These are phyloP conservation scores for Dovyalis caffra DNA, from an alignment of 345 rosid genomes.

Conservation along the genomic window DNA sequence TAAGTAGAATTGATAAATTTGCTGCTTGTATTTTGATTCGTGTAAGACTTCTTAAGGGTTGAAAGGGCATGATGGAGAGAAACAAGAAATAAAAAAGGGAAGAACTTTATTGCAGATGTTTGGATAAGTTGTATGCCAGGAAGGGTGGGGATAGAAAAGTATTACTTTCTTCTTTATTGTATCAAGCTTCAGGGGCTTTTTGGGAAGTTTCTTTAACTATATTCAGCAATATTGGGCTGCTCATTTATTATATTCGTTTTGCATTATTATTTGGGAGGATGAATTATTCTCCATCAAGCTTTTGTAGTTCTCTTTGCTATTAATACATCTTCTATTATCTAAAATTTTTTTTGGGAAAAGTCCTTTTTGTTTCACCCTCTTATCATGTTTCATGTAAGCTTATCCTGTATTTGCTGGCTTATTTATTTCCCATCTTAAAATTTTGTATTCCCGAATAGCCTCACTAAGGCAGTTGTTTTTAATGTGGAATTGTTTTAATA, in stretches of 20 bases:
- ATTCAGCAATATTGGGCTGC: not conserved
- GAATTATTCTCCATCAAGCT: not conserved
- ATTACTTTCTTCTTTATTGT: not conserved
- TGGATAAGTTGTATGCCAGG: not conserved
- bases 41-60: not conserved
- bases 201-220: not conserved
- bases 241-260: too few species aligned
- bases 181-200: not conserved
- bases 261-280: not conserved
- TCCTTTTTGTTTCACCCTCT: not conserved
- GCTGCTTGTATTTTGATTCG: not conserved
- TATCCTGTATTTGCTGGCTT: not conserved
- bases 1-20: conserved; percentile 2
- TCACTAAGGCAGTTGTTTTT: not conserved
- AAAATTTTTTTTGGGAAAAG: not conserved
- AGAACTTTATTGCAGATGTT: not conserved
- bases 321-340: not conserved
- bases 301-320: not conserved
- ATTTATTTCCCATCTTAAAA: not conserved
- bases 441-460: not conserved
- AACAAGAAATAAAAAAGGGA: not conserved
- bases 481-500: not conserved
- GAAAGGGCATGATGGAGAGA: not conserved
- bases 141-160: not conserved
- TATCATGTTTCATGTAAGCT: not conserved